These are phyloP conservation scores for Eleusine coracana DNA, from an alignment of 176 grass and related monocot species.

Conservation along the genomic window DNA sequence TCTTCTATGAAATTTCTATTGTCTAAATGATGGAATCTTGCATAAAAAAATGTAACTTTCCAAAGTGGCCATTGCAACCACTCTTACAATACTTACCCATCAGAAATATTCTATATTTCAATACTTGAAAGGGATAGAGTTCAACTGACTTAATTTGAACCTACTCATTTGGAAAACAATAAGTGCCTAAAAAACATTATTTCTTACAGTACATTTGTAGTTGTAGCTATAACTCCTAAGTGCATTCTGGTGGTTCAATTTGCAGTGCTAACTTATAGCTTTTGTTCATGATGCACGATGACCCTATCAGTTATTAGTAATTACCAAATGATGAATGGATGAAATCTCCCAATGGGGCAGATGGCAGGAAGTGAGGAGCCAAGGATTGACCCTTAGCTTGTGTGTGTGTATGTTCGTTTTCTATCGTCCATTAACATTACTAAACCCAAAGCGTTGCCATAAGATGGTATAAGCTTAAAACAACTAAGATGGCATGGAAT, in stretches of 20 bases:
- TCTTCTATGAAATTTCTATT: not conserved
- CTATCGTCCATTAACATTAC: not conserved
- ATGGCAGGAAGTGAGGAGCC: not conserved
- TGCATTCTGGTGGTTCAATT: not conserved
- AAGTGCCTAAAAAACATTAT: not conserved
- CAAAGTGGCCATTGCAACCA: not conserved
- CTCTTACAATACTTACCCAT: not conserved
- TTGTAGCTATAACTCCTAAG: conserved; percentile 1
- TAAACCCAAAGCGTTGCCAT: not conserved
- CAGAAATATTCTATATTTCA: conserved; percentile 1
- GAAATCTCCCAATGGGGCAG: not conserved
- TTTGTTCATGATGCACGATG: not conserved
- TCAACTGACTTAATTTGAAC: not conserved
- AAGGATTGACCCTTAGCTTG: not conserved
- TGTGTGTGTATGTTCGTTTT: not conserved
- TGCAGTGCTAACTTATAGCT: not conserved
- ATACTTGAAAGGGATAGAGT: not conserved
- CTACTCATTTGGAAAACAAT: not conserved
- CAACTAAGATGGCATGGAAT: not conserved
- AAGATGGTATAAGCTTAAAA: not conserved
- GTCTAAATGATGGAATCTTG: conserved; percentile 2
- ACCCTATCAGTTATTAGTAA: not conserved
- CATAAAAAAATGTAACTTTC: not conserved
- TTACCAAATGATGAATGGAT: not conserved
- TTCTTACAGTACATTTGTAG: conserved; percentile 5